Conservation (phyloP, 2,329 filamentous ascomycete species). For the Fusarium virguliforme region DNA sequence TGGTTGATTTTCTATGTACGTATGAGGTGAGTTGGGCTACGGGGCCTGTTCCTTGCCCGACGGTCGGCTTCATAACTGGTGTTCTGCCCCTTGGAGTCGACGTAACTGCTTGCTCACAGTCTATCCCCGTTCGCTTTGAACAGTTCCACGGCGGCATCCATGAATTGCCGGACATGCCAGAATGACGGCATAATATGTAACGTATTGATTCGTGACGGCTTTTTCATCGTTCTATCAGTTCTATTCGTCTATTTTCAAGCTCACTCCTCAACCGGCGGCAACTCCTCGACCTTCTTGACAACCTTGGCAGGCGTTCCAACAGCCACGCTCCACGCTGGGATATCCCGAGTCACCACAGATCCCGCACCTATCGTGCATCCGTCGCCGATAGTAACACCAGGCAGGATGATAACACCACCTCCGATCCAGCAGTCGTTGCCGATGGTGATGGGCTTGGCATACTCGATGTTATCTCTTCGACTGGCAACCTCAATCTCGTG, state of each 20-base stretch:
- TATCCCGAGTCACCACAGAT: conserved; percentile 80
- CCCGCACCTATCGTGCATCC: conserved; percentile 84
- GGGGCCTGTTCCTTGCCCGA: conserved; percentile 51
- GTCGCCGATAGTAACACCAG: conserved; percentile 83
- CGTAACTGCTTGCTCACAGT: neutral
- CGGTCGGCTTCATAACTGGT: conserved; percentile 47
- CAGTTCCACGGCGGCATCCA: too few relatives aligned
- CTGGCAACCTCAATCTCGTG: conserved; percentile 67
- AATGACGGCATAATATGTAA: neutral
- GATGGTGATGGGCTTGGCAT: conserved; percentile 64
- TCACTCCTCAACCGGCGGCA: neutral
- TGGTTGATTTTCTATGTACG: conserved; percentile 53
- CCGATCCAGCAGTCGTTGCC: conserved; percentile 77
- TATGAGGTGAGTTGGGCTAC: conserved; percentile 54
- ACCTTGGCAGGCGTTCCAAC: conserved; percentile 58
- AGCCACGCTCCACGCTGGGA: conserved; percentile 57
- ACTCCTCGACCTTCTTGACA: conserved; percentile 42
- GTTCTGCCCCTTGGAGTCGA: neutral
- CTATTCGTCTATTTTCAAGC: neutral
- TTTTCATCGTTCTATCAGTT: neutral
- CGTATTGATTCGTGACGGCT: neutral
- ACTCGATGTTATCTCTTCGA: conserved; percentile 65
- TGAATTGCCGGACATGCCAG: too few relatives aligned
- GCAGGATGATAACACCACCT: conserved; percentile 80
- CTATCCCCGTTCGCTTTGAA: too few relatives aligned